phyloP scores from a whole-genome alignment of 371 early-diverging fungal genomes.

The Massospora cicadina region DNA sequence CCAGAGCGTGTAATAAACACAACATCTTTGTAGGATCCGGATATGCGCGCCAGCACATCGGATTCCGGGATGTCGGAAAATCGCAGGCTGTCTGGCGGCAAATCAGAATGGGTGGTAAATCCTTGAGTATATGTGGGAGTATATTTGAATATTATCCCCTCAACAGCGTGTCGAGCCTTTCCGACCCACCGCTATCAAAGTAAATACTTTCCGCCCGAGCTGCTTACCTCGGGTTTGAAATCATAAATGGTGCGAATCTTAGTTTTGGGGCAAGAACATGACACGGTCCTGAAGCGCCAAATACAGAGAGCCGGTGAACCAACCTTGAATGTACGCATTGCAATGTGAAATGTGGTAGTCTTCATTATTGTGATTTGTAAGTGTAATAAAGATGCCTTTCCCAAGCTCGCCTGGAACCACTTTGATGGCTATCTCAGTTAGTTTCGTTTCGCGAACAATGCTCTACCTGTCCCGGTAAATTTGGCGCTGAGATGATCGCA shows the following conservation, averaged over 20 bases:
- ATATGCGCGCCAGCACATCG: constrained; percentile 27
- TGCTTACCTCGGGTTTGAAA: constrained; percentile 27
- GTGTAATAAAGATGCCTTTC: constrained; percentile 30
- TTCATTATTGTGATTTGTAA: constrained; percentile 25
- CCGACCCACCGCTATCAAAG: constrained; percentile 25
- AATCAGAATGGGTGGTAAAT: constrained; percentile 14
- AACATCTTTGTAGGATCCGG: constrained; percentile 38
- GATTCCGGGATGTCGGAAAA: constrained; percentile 23
- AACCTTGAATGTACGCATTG: constrained; percentile 24
- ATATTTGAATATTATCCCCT: constrained; percentile 33
- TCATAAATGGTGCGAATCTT: constrained; percentile 24
- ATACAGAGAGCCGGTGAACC: constrained; percentile 24
- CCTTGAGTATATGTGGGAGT: constrained; percentile 18
- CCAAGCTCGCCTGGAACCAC: constrained; percentile 27
- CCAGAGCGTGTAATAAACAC: constrained; percentile 17
- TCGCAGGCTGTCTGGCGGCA: constrained; percentile 18
- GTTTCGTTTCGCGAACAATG: background rate
- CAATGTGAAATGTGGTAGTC: constrained; percentile 28
- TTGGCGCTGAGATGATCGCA: constrained; percentile 34
- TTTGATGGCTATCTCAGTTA: constrained; percentile 20
- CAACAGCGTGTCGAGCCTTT: constrained; percentile 24
- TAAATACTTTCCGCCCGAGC: background rate
- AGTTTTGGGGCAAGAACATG: constrained; percentile 23
- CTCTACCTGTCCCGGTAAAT: constrained; percentile 29
- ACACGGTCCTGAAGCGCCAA: constrained; percentile 20